Conservation (phyloP, 805 yeast species). For the Ogataea ganodermae region DNA sequence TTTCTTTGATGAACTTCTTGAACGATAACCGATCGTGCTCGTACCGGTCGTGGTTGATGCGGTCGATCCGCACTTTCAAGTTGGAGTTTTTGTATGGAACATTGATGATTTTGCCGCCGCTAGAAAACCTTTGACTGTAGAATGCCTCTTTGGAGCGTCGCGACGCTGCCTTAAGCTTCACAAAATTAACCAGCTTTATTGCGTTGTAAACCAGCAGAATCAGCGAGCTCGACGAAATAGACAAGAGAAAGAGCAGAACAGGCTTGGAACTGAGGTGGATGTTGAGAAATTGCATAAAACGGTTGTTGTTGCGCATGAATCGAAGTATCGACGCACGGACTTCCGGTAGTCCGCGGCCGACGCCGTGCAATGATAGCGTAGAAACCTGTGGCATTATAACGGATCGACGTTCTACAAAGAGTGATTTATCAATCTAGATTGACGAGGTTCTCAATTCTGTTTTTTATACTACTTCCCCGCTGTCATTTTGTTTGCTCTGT, state of each 20-base stretch:
- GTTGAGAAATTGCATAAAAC: constrained; percentile 24
- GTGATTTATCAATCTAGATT: no score
- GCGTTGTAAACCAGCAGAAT: constrained; percentile 27
- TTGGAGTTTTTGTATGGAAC: constrained; percentile 48
- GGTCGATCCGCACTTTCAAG: constrained; percentile 46
- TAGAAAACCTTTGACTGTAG: constrained; percentile 1
- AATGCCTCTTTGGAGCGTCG: constrained; percentile 8
- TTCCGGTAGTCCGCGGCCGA: background rate
- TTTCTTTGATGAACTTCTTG: constrained; percentile 44
- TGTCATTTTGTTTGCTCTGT: background rate
- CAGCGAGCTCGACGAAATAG: constrained; percentile 29
- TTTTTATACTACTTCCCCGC: background rate
- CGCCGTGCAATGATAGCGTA: background rate
- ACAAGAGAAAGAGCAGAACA: constrained; percentile 33
- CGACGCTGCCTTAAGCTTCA: constrained; percentile 14
- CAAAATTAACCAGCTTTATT: constrained; percentile 26
- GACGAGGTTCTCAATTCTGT: no score
- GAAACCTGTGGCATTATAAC: background rate
- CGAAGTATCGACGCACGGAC: constrained; percentile 1
- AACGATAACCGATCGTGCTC: constrained; percentile 58
- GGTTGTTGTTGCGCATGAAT: constrained; percentile 20
- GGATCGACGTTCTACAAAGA: no score
- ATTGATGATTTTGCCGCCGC: constrained; percentile 41
- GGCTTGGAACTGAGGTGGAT: constrained; percentile 35
- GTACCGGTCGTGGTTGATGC: constrained; percentile 49